Evolutionary conservation across 441 rosid species (phyloP).

Genomic region (Erodium texanum): DNA sequence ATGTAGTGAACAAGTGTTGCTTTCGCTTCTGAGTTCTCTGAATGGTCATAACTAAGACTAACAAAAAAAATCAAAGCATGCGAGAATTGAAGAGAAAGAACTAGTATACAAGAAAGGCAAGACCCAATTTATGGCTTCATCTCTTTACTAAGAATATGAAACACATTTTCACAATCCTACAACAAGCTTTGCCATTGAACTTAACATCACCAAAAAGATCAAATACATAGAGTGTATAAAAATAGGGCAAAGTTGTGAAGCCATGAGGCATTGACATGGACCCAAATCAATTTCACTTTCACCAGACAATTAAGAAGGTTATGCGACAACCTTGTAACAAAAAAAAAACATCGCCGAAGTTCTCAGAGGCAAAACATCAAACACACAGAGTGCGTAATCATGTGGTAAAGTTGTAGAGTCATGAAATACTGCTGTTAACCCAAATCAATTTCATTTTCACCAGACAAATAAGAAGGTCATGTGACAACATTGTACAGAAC

Average conservation of each 20-base stretch:
- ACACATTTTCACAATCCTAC: background rate
- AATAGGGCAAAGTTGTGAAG: background rate
- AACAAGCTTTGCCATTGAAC: background rate
- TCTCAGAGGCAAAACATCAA: background rate
- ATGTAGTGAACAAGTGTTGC: background rate
- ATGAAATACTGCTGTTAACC: background rate
- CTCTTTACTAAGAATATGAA: background rate
- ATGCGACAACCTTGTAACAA: too few species aligned
- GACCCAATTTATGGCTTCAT: background rate
- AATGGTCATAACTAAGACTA: background rate
- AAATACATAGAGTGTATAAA: background rate
- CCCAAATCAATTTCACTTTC: too few species aligned
- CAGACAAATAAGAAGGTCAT: background rate
- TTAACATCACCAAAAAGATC: too few species aligned
- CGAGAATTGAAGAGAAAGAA: background rate
- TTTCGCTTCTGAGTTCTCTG: too few species aligned
- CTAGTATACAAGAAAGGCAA: background rate
- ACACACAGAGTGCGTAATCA: background rate
- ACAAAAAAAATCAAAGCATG: background rate
- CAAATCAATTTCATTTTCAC: background rate
- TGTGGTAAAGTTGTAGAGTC: background rate
- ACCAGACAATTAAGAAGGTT: too few species aligned
- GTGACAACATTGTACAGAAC: constrained; percentile 6
- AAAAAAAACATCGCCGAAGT: background rate
- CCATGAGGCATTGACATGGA: too few species aligned